A percentile compares a stretch with the other conserved stretches of the same genome.
These are phyloP conservation scores for Microbotryum scabiosae DNA, from an alignment of 1,284 basidiomycete genomes.

Conservation along the genomic window DNA sequence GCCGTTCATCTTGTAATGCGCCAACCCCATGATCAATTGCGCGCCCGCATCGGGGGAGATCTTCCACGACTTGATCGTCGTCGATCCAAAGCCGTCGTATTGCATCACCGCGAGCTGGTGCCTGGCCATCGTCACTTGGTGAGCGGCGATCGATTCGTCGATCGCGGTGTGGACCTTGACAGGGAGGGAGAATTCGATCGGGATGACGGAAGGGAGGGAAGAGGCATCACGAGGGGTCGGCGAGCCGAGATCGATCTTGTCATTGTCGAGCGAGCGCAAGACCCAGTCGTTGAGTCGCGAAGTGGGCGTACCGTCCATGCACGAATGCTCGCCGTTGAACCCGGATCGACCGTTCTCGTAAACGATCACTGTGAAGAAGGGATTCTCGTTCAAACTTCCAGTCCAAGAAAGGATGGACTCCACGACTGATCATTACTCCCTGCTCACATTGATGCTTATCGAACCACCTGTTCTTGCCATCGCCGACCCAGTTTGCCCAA, in stretches of 20 bases:
- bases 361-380: constrained; percentile 60
- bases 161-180: constrained; percentile 45
- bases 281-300: constrained; percentile 92
- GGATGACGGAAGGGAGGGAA: constrained; percentile 53
- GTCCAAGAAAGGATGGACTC: not conserved
- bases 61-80: constrained; percentile 75
- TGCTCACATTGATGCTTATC: constrained; percentile 87
- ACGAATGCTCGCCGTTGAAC: constrained; percentile 67
- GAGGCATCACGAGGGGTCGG: constrained; percentile 44
- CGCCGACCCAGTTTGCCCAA: constrained; percentile 82
- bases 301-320: constrained; percentile 94
- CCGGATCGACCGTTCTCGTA: constrained; percentile 89
- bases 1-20: constrained; percentile 79
- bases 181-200: constrained; percentile 66
- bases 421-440: constrained; percentile 13
- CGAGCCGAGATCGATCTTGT: constrained; percentile 62
- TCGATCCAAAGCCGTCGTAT: constrained; percentile 87
- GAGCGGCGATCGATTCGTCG: constrained; percentile 54
- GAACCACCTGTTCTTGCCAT: constrained; percentile 87
- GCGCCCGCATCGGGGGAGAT: constrained; percentile 90
- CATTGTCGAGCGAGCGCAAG: constrained; percentile 65
- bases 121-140: constrained; percentile 63
- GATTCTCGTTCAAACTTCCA: not conserved
- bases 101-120: constrained; percentile 82
- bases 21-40: constrained; percentile 91